phyloP scores from a whole-genome alignment of 805 yeast species.

The Starmerella asiatica region DNA sequence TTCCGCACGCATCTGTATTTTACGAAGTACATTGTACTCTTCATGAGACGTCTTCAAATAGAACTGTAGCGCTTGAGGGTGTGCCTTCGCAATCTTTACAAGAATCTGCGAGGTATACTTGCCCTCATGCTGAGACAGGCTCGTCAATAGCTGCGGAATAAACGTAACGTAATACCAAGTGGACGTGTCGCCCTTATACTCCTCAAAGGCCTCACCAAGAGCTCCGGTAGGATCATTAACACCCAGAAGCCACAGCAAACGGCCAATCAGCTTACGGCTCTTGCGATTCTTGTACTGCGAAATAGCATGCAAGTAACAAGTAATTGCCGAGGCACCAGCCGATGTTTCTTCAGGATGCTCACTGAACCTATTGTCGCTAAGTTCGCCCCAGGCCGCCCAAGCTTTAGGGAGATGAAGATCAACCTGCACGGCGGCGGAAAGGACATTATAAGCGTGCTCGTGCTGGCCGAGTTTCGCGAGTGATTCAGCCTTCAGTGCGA shows the following conservation, averaged over 20 bases:
- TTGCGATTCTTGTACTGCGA: slow-evolving; percentile 88
- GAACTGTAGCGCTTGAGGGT: slow-evolving; percentile 95
- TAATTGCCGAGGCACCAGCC: slow-evolving; percentile 83
- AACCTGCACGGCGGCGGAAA: slow-evolving; percentile 94
- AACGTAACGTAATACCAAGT: slow-evolving; percentile 99
- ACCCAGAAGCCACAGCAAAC: slow-evolving; percentile 86
- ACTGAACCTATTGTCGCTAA: slow-evolving; percentile 75
- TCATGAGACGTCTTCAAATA: slow-evolving; percentile 90
- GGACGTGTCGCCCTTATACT: slow-evolving; percentile 90
- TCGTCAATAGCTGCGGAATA: slow-evolving; percentile 83
- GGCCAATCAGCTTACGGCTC: slow-evolving; percentile 71
- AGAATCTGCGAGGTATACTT: slow-evolving; percentile 73
- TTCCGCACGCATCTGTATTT: slow-evolving; percentile 24
- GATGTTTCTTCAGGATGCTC: slow-evolving; percentile 69
- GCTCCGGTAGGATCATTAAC: slow-evolving; percentile 76
- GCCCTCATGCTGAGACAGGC: slow-evolving; percentile 85
- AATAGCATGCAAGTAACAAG: slow-evolving; percentile 95
- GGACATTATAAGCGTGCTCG: slow-evolving; percentile 95
- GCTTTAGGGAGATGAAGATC: slow-evolving; percentile 92
- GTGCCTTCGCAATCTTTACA: slow-evolving; percentile 85
- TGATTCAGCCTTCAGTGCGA: slow-evolving; percentile 96
- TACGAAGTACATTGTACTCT: slow-evolving; percentile 77
- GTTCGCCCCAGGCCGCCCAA: slow-evolving; percentile 99
- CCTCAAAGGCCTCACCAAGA: slow-evolving; percentile 74
- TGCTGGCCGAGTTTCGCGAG: slow-evolving; percentile 76